A percentile compares a stretch with the other conserved stretches of the same genome.
These are phyloP conservation scores for Nigrospora sphaerica DNA, from an alignment of 2,329 filamentous ascomycete species.

Conservation along the genomic window DNA sequence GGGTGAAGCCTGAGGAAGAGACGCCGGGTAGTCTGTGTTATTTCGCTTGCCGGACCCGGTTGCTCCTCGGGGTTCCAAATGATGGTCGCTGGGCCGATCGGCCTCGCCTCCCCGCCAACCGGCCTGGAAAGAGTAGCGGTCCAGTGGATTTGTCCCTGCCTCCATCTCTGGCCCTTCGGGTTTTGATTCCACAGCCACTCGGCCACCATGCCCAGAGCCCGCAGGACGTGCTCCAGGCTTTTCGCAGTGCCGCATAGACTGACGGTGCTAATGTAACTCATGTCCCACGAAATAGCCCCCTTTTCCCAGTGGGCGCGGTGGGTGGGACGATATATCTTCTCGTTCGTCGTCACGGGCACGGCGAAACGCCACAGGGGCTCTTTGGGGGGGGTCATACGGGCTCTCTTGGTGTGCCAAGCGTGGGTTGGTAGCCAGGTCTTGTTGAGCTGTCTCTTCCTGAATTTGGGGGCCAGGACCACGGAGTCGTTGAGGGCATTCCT, in stretches of 20 bases:
- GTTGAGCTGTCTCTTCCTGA: conserved; percentile 74
- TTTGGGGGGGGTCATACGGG: conserved; percentile 75
- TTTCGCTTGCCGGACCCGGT: conserved; percentile 10
- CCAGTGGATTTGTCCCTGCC: conserved; percentile 42
- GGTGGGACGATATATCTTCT: conserved; percentile 83
- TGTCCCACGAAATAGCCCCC: conserved; percentile 84
- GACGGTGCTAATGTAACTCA: conserved; percentile 88
- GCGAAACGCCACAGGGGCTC: conserved; percentile 86
- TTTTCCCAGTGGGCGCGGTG: conserved; percentile 71
- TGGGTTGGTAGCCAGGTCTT: conserved; percentile 97
- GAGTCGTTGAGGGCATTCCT: conserved; percentile 61
- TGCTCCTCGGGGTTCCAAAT: conserved; percentile 49
- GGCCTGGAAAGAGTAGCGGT: conserved; percentile 45
- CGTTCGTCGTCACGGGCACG: conserved; percentile 75
- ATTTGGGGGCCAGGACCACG: conserved; percentile 52
- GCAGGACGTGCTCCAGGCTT: conserved; percentile 61
- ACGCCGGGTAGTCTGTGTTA: conserved; percentile 27
- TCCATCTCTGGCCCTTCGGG: conserved; percentile 62
- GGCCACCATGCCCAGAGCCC: conserved; percentile 54
- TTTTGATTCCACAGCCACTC: conserved; percentile 51
- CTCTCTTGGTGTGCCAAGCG: conserved; percentile 86
- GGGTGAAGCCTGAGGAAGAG: conserved; percentile 76
- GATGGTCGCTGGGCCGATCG: conserved; percentile 65
- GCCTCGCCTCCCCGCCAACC: conserved; percentile 40
- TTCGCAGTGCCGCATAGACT: conserved; percentile 60